Percentiles rank a stretch among this genome's conserved stretches.
phyloP scores from a whole-genome alignment of 768 basidiomycete species.

The Phylloporus sp. region DNA sequence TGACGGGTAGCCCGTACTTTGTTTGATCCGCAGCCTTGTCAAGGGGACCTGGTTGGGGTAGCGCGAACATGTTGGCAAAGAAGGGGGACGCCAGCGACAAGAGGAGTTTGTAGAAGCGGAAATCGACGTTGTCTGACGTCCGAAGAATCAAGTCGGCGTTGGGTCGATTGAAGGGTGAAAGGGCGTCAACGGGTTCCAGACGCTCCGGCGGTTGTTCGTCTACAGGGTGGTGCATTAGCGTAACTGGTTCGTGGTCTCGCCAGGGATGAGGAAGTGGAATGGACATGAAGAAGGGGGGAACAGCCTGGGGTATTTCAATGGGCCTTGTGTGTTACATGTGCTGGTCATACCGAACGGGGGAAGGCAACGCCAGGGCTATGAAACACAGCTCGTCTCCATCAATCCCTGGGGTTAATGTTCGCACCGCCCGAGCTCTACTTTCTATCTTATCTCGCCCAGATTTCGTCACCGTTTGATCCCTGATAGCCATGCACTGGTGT shows the following conservation, averaged over 20 bases:
- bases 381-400: background rate
- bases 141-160: slow-evolving; percentile 53
- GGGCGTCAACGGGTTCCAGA: slow-evolving; percentile 26
- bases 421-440: background rate
- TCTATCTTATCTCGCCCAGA: background rate
- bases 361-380: background rate
- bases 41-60: slow-evolving; percentile 40
- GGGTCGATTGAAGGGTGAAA: slow-evolving; percentile 44
- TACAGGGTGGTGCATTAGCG: background rate
- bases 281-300: slow-evolving; percentile 12
- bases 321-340: slow-evolving; percentile 12
- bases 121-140: slow-evolving; percentile 49
- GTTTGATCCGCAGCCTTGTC: slow-evolving; percentile 28
- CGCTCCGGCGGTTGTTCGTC: background rate
- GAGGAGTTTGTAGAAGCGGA: slow-evolving; percentile 52
- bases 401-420: background rate
- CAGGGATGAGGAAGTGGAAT: slow-evolving; percentile 3
- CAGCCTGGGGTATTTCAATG: background rate
- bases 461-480: no score
- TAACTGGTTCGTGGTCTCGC: slow-evolving; percentile 5
- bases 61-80: slow-evolving; percentile 52
- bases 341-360: slow-evolving; percentile 2
- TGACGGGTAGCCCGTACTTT: slow-evolving; percentile 38
- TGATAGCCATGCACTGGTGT: no score
- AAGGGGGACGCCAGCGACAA: slow-evolving; percentile 56